Conservation (phyloP, 371 early-diverging fungal genomes). For the Circinella minor region DNA sequence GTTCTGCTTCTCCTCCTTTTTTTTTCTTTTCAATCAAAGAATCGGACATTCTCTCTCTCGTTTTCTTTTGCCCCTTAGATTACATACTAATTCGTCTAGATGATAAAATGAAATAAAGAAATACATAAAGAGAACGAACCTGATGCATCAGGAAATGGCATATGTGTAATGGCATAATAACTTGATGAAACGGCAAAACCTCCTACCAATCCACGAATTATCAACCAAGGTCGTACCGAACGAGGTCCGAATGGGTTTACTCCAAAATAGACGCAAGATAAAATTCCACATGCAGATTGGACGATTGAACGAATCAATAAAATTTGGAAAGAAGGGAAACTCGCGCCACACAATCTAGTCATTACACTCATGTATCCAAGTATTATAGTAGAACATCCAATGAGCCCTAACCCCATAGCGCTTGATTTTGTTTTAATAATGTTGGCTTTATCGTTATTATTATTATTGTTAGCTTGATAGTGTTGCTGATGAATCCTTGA, state of each 20-base stretch:
- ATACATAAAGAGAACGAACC: slow-evolving; percentile 26
- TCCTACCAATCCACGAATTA: slow-evolving; percentile 68
- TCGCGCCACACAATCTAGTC: slow-evolving; percentile 61
- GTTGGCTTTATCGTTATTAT: no score
- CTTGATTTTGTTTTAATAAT: no score
- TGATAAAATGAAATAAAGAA: no score
- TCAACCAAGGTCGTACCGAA: slow-evolving; percentile 54
- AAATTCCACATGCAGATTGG: slow-evolving; percentile 62
- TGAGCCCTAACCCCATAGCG: no score
- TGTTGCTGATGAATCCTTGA: no score
- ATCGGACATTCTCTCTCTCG: no score
- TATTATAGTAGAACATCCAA: slow-evolving; percentile 46
- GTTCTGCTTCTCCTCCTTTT: no score
- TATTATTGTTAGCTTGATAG: no score
- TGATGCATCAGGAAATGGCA: slow-evolving; percentile 80
- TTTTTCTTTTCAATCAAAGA: no score
- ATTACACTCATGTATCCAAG: slow-evolving; percentile 71
- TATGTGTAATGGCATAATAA: slow-evolving; percentile 67
- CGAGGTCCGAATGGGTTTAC: slow-evolving; percentile 63
- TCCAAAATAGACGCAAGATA: slow-evolving; percentile 51
- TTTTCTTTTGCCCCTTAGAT: no score
- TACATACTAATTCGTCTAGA: no score
- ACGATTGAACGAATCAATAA: slow-evolving; percentile 72
- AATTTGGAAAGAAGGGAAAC: slow-evolving; percentile 67
- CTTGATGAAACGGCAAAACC: slow-evolving; percentile 68